Evolutionary conservation across 148 eudicot species (phyloP).

Genomic region (Heliosperma pusillum): DNA sequence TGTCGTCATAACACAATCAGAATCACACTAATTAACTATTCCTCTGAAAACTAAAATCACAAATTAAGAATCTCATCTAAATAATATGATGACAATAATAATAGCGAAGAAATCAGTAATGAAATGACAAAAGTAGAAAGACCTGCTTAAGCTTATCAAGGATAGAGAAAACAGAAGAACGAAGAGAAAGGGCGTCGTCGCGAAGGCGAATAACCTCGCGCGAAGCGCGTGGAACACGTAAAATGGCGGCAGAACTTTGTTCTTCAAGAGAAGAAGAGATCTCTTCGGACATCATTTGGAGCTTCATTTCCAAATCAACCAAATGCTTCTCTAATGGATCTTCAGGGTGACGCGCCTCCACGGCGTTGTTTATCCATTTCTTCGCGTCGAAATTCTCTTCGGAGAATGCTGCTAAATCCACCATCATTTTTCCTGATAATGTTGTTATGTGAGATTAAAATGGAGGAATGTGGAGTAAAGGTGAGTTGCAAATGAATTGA

Average conservation of each 20-base stretch:
- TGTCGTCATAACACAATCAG: background rate
- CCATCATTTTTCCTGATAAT: conserved; percentile 47
- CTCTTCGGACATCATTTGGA: conserved; percentile 89
- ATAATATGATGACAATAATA: too few species aligned
- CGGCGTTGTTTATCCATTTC: conserved; percentile 89
- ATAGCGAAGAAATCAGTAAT: background rate
- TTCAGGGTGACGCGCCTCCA: conserved; percentile 57
- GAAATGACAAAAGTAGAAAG: background rate
- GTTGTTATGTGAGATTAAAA: too few species aligned
- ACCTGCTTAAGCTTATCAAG: conserved; percentile 70
- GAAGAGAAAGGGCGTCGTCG: conserved; percentile 77
- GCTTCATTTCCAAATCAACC: conserved; percentile 90
- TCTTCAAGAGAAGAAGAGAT: conserved; percentile 84
- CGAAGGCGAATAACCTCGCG: conserved; percentile 88
- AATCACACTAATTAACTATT: background rate
- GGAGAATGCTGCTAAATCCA: conserved; percentile 73
- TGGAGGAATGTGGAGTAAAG: background rate
- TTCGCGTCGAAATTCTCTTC: conserved; percentile 91
- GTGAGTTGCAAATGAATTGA: background rate
- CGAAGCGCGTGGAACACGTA: conserved; percentile 94
- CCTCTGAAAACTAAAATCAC: background rate
- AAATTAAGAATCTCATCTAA: background rate
- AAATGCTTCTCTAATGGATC: conserved; percentile 74
- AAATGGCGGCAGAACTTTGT: conserved; percentile 81
- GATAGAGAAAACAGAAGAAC: conserved; percentile 64